Percentiles rank a stretch among this genome's conserved stretches.
phyloP scores from a whole-genome alignment of 2,329 filamentous ascomycete genomes.

The Sarocladiaceae sp. region DNA sequence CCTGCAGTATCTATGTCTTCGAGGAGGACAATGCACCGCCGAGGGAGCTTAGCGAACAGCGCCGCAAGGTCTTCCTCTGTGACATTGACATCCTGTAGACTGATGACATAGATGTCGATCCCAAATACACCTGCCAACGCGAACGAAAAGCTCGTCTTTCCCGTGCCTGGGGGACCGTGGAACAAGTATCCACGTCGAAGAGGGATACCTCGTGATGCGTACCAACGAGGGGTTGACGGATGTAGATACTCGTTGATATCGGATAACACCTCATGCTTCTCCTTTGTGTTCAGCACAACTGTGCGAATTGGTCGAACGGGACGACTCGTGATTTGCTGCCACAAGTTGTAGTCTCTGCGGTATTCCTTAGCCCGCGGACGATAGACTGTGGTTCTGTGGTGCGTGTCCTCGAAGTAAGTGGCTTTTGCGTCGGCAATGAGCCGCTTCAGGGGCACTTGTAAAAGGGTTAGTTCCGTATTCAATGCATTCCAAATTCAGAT shows the following conservation, averaged over 20 bases:
- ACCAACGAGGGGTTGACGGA: conserved; percentile 66
- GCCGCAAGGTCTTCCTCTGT: conserved; percentile 57
- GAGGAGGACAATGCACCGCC: conserved; percentile 60
- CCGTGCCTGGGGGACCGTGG: conserved; percentile 69
- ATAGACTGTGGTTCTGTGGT: conserved; percentile 55
- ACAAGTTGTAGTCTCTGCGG: conserved; percentile 42
- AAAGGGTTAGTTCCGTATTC: neutral
- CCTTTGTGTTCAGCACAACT: conserved; percentile 64
- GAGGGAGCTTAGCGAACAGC: conserved; percentile 57
- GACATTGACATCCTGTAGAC: conserved; percentile 50
- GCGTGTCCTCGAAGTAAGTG: conserved; percentile 46
- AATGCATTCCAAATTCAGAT: neutral
- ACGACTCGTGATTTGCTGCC: conserved; percentile 55
- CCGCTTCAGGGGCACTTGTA: conserved; percentile 47
- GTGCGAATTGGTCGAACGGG: conserved; percentile 70
- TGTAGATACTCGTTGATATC: conserved; percentile 79
- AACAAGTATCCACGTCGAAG: conserved; percentile 76
- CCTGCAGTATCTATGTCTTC: conserved; percentile 69
- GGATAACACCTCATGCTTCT: conserved; percentile 61
- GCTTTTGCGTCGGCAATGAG: conserved; percentile 51
- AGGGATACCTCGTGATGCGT: conserved; percentile 70
- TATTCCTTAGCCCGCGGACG: conserved; percentile 43
- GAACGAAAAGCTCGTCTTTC: conserved; percentile 66
- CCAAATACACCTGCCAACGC: conserved; percentile 63
- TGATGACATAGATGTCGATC: conserved; percentile 62